phyloP scores from a whole-genome alignment of 2,329 filamentous ascomycete genomes.

The Nigrograna mackinnonii region DNA sequence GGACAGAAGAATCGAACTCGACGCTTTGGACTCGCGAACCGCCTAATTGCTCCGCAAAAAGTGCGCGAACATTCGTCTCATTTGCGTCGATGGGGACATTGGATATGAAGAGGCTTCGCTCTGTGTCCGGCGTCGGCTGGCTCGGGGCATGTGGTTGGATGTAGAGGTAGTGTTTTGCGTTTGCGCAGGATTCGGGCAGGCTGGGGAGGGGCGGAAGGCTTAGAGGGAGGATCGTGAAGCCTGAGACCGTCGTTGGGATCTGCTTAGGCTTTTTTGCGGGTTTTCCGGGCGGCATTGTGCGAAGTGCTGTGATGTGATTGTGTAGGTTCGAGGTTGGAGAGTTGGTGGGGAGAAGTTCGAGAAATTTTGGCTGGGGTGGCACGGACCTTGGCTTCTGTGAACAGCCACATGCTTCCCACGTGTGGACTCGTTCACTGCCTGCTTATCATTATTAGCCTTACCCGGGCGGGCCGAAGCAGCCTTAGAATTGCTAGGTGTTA shows the following conservation, averaged over 20 bases:
- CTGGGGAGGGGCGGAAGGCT: conserved; percentile 59
- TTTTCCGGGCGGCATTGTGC: conserved; percentile 4
- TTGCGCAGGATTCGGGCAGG: conserved; percentile 50
- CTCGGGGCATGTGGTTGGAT: conserved; percentile 82
- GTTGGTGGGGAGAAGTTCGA: conserved; percentile 11
- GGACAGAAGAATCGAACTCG: conserved; percentile 62
- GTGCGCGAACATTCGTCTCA: conserved; percentile 71
- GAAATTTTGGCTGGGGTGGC: conserved; percentile 38
- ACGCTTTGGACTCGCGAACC: conserved; percentile 79
- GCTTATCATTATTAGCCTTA: not conserved
- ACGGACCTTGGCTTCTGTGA: conserved; percentile 15
- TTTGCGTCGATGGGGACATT: conserved; percentile 88
- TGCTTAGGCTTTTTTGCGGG: conserved; percentile 15
- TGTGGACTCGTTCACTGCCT: conserved; percentile 1
- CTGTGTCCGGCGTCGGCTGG: conserved; percentile 61
- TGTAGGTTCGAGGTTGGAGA: not conserved
- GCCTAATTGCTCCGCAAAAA: conserved; percentile 76
- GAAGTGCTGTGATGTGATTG: not conserved
- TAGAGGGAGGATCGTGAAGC: conserved; percentile 72
- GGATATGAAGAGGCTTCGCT: conserved; percentile 85
- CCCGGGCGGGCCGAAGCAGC: too few relatives aligned
- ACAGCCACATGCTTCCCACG: too few relatives aligned
- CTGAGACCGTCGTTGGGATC: conserved; percentile 48
- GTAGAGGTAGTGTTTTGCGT: conserved; percentile 80
- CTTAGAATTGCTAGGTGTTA: too few relatives aligned